phyloP scores from a whole-genome alignment of 306 rosid genomes.

The Gillenia trifoliata region DNA sequence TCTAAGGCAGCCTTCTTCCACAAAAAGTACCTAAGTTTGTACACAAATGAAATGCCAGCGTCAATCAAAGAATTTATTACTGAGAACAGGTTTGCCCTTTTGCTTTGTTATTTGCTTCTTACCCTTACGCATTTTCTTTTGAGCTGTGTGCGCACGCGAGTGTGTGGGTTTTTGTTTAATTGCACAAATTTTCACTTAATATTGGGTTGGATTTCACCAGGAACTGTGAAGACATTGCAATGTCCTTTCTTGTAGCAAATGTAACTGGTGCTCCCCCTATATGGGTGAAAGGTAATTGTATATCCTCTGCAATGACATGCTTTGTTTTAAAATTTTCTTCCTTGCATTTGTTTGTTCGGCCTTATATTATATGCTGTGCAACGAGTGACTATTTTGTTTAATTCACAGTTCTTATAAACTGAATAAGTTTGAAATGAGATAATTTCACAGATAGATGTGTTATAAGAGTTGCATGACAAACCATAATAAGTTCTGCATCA shows the following conservation, averaged over 20 bases:
- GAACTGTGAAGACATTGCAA: slow-evolving; percentile 98
- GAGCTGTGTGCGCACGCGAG: neutral
- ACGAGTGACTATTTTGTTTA: neutral
- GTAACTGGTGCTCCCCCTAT: slow-evolving; percentile 89
- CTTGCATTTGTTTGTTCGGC: neutral
- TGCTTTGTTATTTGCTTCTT: neutral
- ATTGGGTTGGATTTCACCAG: slow-evolving; percentile 42
- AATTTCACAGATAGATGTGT: neutral
- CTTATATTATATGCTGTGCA: neutral
- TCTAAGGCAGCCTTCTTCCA: slow-evolving; percentile 98
- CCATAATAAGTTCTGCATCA: neutral
- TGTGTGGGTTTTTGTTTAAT: neutral
- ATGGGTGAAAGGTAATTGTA: slow-evolving; percentile 84
- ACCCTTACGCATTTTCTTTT: neutral
- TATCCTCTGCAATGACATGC: neutral
- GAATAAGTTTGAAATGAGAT: neutral
- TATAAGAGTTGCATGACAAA: neutral
- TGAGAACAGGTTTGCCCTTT: slow-evolving; percentile 55
- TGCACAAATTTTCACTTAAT: neutral
- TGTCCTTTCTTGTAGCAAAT: slow-evolving; percentile 97
- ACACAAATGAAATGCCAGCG: slow-evolving; percentile 79
- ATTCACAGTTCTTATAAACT: neutral
- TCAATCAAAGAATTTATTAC: slow-evolving; percentile 69
- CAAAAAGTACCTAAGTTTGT: slow-evolving; percentile 73
- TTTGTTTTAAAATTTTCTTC: neutral